Base-by-base conservation (phyloP, 2,329 filamentous ascomycete species). In the Fusarium sacchari region DNA sequence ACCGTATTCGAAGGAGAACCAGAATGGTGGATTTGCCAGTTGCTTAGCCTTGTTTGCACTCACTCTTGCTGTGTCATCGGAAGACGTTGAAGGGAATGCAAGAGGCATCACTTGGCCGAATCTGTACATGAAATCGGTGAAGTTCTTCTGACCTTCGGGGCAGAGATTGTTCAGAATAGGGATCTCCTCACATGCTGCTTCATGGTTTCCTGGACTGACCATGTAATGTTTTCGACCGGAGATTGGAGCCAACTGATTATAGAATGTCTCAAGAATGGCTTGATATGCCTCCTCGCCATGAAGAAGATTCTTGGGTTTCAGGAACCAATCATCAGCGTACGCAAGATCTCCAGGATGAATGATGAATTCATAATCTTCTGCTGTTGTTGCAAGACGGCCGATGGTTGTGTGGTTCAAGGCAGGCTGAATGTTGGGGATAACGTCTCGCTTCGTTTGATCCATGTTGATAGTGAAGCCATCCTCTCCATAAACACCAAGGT, bases 1-100 rank as follows among this genome's bases (percentile, higher is more conserved):
- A 15, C 75, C 72, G 42, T 79, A 77, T 3, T 78, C 71, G 30
- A 73, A 78, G 2, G 72, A 76, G 44, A 74, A 78, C 76, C 76
- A 78, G 44, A 78, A 78, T 5, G 70, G 70, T 1, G 70, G 69
- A 17, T 72, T 72, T 6, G 70, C 60, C 2, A 72, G 70, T 12
- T 73, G 50, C 20, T 60, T 72, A 0, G 70, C 69, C 26, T 72
- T 76, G 17, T 73, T 76, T 4, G 67, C 75, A 20, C 55, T 72
- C 1, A 68, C 63, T 12, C 46, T 50, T 5, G 69, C 69, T 3
- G 34, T 9, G 8, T 68, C 55, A 15, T 39, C n/a, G 0, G 40
- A 46, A 5, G 69, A 71, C 10, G 69, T 63, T 6, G 69, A 71
- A 10, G 50, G 20, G 18, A 71, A 71, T 5, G 68, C 36, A 0